phyloP scores from a whole-genome alignment of 306 rosid genomes.

The Parietaria judaica region DNA sequence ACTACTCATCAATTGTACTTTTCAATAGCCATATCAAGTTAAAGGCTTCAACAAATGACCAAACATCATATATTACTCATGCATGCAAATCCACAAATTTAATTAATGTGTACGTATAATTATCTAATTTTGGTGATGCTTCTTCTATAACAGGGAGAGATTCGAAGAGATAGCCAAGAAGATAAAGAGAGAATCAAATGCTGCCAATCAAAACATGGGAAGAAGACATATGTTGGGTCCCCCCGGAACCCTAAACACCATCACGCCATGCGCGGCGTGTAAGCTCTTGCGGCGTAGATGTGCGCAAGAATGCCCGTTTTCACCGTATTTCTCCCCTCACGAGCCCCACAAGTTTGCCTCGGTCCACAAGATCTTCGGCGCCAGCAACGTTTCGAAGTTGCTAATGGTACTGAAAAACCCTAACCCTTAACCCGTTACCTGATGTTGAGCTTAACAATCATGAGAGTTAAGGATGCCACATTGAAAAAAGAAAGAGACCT shows the following conservation, averaged over 20 bases:
- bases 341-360: conserved; percentile 96
- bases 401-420: conserved; percentile 49
- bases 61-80: background rate
- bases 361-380: conserved; percentile 94
- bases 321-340: conserved; percentile 96
- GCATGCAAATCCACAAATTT: background rate
- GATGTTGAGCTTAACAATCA: too few species aligned
- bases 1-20: background rate
- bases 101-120: background rate
- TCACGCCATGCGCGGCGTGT: conserved; percentile 97
- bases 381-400: conserved; percentile 98
- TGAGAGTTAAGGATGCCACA: too few species aligned
- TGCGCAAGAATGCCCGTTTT: conserved; percentile 93
- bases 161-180: conserved; percentile 84
- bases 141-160: conserved; percentile 31
- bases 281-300: conserved; percentile 86
- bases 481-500: too few species aligned
- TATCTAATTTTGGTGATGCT: too few species aligned
- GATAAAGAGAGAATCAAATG: conserved; percentile 72
- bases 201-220: conserved; percentile 43
- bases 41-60: background rate
- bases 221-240: conserved; percentile 81
- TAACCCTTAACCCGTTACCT: background rate
- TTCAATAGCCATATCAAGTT: background rate
- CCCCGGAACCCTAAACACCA: conserved; percentile 79